Base-by-base conservation (phyloP, 1,284 basidiomycete genomes). In the Dichomitus squalens region DNA sequence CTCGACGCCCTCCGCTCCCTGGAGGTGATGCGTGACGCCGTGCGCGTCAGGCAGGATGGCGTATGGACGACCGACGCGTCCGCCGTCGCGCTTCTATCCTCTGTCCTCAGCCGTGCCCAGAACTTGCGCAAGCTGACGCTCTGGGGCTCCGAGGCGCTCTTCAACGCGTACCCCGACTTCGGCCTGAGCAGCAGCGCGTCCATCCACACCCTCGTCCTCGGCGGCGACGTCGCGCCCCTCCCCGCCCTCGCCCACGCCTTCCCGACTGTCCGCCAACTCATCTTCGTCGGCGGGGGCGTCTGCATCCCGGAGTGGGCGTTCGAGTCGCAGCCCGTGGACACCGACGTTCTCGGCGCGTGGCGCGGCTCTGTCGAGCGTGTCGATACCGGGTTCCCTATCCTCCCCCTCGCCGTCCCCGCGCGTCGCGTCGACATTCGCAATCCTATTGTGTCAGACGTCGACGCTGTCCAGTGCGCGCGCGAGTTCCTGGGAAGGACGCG, bases 61-160 rank as follows among this genome's bases (percentile, higher is more conserved):
- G 36, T 33, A 9, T 63, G 59, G 49, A 54, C 54, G 18, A 51
- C 52, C 47, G 64, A 65, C 50, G 8, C 49, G 3, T 48, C 51
- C 21, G 59, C 59, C 14, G 60, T 55, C 0, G 34, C 53, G 3
- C 54, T 62, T 3, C 61, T 65, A 16, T 59, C 64, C 6, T 33
- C 52, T 8, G 58, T 64, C 12, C 34, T 65, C 4, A 38, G 36
- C 4, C 56, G 57, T 2, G 64, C 64, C 8, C 41, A 40, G 20
- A 56, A 55, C 35, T 60, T 65, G 11, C 61, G 60, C 46, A 50
- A 49, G 52, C 53, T 64, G 53, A 65, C 62, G 3, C 49, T 65
- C 14, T 65, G 64, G 64, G 64, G 62, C 31, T 53, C 60, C 18
- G 62, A 63, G 35, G 59, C 58, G 12, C 56, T 65, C 39, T 61